Percentiles rank a stretch among this genome's conserved stretches.
phyloP scores from a whole-genome alignment of 495 filamentous ascomycete species.

The Penicillium verhagenii region DNA sequence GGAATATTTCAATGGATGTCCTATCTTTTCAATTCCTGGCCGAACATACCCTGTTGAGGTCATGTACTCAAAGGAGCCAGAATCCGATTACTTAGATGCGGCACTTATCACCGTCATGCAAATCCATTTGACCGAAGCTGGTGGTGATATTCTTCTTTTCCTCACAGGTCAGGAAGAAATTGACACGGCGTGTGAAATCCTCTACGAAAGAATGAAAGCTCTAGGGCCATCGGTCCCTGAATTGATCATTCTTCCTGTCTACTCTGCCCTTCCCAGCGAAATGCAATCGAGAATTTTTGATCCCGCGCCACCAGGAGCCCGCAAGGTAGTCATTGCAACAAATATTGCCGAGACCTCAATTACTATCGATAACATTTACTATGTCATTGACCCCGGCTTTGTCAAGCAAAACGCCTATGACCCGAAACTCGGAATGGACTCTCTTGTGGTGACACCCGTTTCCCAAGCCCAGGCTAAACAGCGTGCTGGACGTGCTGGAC shows the following conservation, averaged over 20 bases:
- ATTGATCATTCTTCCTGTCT: constrained; percentile 89
- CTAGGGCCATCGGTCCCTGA: constrained; percentile 89
- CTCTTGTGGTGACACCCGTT: constrained; percentile 89
- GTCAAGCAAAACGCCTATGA: constrained; percentile 98
- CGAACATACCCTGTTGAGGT: constrained; percentile 94
- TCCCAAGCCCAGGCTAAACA: constrained; percentile 97
- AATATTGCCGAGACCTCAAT: constrained; percentile 99
- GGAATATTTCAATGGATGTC: constrained; percentile 88
- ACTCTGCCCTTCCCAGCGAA: constrained; percentile 87
- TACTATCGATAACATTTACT: constrained; percentile 96
- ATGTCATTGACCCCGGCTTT: constrained; percentile 95
- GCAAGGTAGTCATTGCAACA: constrained; percentile 97
- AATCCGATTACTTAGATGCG: constrained; percentile 95
- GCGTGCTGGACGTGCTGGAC: constrained; percentile 84
- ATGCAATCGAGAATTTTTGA: constrained; percentile 96
- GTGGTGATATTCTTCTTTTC: constrained; percentile 92
- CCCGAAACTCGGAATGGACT: constrained; percentile 96
- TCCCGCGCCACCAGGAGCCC: constrained; percentile 78
- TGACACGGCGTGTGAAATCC: constrained; percentile 86
- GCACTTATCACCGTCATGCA: constrained; percentile 96
- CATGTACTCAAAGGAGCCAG: constrained; percentile 90
- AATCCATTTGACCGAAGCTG: constrained; percentile 88
- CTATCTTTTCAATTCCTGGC: constrained; percentile 95
- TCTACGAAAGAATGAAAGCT: constrained; percentile 96
- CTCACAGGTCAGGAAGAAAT: constrained; percentile 98